Evolutionary conservation across 495 filamentous ascomycete species (phyloP).

Genomic region (Sphaerosporella brunnea): DNA sequence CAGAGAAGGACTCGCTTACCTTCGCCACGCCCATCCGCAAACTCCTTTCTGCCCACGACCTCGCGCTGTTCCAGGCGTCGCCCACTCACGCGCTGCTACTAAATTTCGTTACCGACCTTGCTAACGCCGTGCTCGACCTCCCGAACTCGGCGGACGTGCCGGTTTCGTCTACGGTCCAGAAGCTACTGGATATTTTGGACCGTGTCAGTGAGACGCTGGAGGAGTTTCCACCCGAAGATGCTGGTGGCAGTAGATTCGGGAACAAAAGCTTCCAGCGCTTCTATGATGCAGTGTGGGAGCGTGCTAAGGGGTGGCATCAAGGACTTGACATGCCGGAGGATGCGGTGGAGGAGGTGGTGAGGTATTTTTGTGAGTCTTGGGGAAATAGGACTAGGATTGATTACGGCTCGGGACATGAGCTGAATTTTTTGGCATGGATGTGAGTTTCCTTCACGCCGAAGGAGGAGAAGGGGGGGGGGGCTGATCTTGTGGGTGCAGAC

Average conservation of each 20-base stretch:
- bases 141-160: conserved; percentile 46
- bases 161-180: conserved; percentile 38
- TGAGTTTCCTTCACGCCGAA: not conserved
- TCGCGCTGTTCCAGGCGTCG: conserved; percentile 62
- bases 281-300: conserved; percentile 49
- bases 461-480: not conserved
- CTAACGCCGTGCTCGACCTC: conserved; percentile 60
- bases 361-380: conserved; percentile 67
- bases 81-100: conserved; percentile 59
- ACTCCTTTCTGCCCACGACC: conserved; percentile 65
- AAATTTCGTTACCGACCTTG: conserved; percentile 69
- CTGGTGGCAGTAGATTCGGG: conserved; percentile 77
- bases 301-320: conserved; percentile 38
- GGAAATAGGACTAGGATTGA: conserved; percentile 81
- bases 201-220: conserved; percentile 43
- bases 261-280: conserved; percentile 79
- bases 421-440: conserved; percentile 91
- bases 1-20: conserved; percentile 40
- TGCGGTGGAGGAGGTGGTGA: conserved; percentile 50
- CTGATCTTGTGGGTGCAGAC: conserved; percentile 11
- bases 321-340: conserved; percentile 35
- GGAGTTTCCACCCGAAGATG: conserved; percentile 59
- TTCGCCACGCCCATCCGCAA: conserved; percentile 54
- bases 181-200: conserved; percentile 54
- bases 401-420: conserved; percentile 91